phyloP scores from a whole-genome alignment of 805 yeast genomes.

The Teunomyces lycoperdinae region DNA sequence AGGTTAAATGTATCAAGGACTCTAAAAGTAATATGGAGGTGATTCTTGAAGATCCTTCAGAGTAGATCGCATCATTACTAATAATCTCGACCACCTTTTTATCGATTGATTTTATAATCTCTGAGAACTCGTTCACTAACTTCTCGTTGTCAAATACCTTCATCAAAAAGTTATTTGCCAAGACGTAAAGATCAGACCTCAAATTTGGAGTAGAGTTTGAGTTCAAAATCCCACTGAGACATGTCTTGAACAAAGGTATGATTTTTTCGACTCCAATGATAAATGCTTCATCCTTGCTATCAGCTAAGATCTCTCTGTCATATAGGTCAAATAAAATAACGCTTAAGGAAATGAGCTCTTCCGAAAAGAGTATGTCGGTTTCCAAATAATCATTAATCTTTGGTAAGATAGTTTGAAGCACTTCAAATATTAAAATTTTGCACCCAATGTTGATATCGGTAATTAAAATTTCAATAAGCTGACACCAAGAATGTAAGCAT shows the following conservation, averaged over 20 bases:
- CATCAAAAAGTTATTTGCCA: slow-evolving; percentile 63
- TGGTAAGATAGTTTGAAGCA: slow-evolving; percentile 73
- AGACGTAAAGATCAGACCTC: slow-evolving; percentile 75
- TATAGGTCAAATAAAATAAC: slow-evolving; percentile 67
- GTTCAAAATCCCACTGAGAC: slow-evolving; percentile 69
- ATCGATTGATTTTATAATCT: slow-evolving; percentile 60
- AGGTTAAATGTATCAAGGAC: slow-evolving; percentile 55
- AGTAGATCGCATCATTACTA: slow-evolving; percentile 74
- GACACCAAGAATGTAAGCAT: slow-evolving; percentile 80
- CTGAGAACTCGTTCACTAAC: slow-evolving; percentile 46
- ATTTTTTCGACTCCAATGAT: slow-evolving; percentile 48
- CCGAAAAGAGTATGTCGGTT: slow-evolving; percentile 61
- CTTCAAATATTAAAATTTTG: slow-evolving; percentile 63
- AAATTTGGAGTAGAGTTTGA: slow-evolving; percentile 65
- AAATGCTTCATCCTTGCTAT: slow-evolving; percentile 14
- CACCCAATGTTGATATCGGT: slow-evolving; percentile 56
- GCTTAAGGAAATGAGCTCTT: slow-evolving; percentile 72
- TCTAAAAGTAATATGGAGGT: slow-evolving; percentile 77
- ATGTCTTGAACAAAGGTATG: slow-evolving; percentile 67
- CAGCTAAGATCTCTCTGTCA: slow-evolving; percentile 29
- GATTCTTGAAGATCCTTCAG: slow-evolving; percentile 73
- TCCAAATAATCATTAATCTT: slow-evolving; percentile 74
- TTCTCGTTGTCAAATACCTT: slow-evolving; percentile 43
- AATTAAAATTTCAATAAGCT: slow-evolving; percentile 69
- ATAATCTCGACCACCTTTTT: slow-evolving; percentile 56